Conservation (phyloP, 169 alveolate species). For the Babesia divergens region DNA sequence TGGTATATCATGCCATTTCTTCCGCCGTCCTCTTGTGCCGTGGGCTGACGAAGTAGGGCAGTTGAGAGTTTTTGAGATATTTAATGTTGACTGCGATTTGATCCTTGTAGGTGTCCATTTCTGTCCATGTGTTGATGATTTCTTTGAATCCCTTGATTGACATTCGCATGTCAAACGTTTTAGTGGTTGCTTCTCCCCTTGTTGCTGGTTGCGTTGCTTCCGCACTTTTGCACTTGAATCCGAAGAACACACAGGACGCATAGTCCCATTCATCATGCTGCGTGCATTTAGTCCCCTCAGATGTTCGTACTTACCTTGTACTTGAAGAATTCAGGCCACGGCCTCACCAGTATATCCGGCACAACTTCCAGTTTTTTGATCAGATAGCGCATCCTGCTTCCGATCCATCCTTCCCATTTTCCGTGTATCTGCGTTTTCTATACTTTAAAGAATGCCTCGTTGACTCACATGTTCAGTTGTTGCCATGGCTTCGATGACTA, state of each 20-base stretch:
- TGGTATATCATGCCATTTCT: constrained; percentile 1
- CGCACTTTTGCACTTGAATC: constrained; percentile 32
- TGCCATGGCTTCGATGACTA: constrained; percentile 78
- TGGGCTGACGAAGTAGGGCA: constrained; percentile 53
- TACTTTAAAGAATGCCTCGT: background rate
- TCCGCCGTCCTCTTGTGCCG: constrained; percentile 34
- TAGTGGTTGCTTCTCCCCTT: background rate
- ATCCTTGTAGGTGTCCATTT: constrained; percentile 54
- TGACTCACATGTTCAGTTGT: constrained; percentile 68
- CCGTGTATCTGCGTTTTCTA: constrained; percentile 51
- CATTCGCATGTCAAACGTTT: constrained; percentile 55
- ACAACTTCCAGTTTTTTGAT: constrained; percentile 77
- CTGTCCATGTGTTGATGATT: constrained; percentile 59
- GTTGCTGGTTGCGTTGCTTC: background rate
- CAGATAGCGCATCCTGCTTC: constrained; percentile 76
- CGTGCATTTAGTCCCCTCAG: background rate
- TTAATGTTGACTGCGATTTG: constrained; percentile 52
- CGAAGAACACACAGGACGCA: constrained; percentile 65
- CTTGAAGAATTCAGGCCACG: constrained; percentile 74
- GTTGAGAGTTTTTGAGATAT: constrained; percentile 49
- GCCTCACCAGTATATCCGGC: constrained; percentile 75
- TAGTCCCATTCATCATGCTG: constrained; percentile 61
- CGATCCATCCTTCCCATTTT: constrained; percentile 85
- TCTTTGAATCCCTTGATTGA: constrained; percentile 63
- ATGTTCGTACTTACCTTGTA: constrained; percentile 22